Conservation (phyloP, 2,329 filamentous ascomycete genomes). For the Zasmidium cellare region DNA sequence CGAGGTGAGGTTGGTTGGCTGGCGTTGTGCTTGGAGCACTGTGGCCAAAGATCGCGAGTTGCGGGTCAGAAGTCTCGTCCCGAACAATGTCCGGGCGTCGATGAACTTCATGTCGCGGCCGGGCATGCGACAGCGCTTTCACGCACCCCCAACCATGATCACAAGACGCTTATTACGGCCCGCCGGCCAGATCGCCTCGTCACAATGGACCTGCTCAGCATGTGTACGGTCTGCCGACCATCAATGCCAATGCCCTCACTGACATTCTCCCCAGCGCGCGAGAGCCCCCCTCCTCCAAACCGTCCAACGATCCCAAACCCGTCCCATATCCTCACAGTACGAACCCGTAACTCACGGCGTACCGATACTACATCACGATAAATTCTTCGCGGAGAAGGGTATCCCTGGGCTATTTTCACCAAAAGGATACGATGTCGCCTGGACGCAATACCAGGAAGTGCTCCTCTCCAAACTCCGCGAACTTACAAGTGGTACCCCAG, state of each 20-base stretch:
- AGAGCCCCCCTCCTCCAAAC: conserved; percentile 19
- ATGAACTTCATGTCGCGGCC: not conserved
- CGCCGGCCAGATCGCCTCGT: conserved; percentile 22
- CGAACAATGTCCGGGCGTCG: no score
- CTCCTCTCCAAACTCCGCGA: conserved; percentile 75
- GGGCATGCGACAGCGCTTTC: conserved; percentile 5
- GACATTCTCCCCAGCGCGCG: conserved; percentile 7
- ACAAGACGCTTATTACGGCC: conserved; percentile 31
- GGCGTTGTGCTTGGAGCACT: no score
- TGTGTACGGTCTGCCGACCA: conserved; percentile 26
- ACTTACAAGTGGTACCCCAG: conserved; percentile 67
- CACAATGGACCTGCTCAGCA: conserved; percentile 31
- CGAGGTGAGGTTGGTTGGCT: conserved; percentile 12
- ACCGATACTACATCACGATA: conserved; percentile 50
- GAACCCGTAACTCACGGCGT: conserved; percentile 41
- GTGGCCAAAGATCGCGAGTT: not conserved
- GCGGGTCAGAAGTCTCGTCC: not conserved
- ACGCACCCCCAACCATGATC: conserved; percentile 28
- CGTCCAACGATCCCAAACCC: conserved; percentile 9
- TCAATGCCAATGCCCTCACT: not conserved
- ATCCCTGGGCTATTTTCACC: conserved; percentile 71
- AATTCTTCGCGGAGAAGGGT: conserved; percentile 50
- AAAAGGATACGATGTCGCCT: conserved; percentile 72
- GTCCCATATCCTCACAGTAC: conserved; percentile 12
- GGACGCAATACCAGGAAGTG: conserved; percentile 76